Percentiles rank a stretch among this genome's conserved stretches.
Evolutionary conservation across 1,284 basidiomycete species (phyloP).

Genomic region (Inonotus obliquus): DNA sequence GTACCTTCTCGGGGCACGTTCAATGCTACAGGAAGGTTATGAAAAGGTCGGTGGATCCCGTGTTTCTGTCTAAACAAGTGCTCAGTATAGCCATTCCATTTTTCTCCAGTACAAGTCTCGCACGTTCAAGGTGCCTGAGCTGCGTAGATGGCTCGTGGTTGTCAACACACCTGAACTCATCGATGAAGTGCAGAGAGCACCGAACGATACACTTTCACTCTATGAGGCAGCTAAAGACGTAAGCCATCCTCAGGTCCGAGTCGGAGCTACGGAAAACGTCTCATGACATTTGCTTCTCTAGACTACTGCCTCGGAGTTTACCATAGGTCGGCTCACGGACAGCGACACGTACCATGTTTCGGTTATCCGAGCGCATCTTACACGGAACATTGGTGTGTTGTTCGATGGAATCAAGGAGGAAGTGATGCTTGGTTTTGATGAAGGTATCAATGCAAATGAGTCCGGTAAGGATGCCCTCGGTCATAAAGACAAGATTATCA

Average conservation of each 20-base stretch:
- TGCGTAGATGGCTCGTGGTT: constrained; percentile 30
- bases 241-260: constrained; percentile 4
- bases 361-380: constrained; percentile 24
- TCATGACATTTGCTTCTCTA: too few relatives aligned
- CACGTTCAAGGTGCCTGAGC: constrained; percentile 31
- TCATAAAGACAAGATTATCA: too few relatives aligned
- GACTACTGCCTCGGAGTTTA: background rate
- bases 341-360: constrained; percentile 22
- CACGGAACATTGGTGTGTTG: constrained; percentile 22
- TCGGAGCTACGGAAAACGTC: too few relatives aligned
- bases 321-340: background rate
- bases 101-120: constrained; percentile 12
- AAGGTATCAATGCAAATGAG: constrained; percentile 18
- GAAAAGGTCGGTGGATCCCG: background rate
- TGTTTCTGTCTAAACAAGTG: background rate
- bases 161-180: constrained; percentile 30
- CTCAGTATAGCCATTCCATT: background rate
- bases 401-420: constrained; percentile 26
- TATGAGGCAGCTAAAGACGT: constrained; percentile 27
- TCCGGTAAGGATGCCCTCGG: constrained; percentile 8
- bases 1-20: background rate
- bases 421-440: constrained; percentile 22
- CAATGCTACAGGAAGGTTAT: constrained; percentile 13
- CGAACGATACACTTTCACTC: constrained; percentile 32
- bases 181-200: constrained; percentile 32